These are phyloP conservation scores for Cryptococcus jaspeensis DNA, from an alignment of 1,284 basidiomycete genomes.

Conservation along the genomic window DNA sequence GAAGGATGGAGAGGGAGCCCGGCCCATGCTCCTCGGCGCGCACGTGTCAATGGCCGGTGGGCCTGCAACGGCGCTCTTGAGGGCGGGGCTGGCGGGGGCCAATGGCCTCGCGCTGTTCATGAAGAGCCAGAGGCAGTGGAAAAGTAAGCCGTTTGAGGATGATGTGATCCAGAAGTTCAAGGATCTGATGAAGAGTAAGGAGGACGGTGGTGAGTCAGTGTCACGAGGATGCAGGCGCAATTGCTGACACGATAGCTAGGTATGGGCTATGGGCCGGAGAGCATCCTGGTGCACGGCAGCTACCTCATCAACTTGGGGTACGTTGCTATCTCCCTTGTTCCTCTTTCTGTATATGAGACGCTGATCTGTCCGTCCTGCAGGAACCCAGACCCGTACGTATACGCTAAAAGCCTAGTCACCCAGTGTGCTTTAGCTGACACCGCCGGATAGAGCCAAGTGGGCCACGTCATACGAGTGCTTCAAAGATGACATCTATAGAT, in stretches of 20 bases:
- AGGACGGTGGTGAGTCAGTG: constrained; percentile 37
- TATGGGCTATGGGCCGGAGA: constrained; percentile 60
- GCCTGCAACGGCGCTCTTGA: constrained; percentile 68
- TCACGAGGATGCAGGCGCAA: not conserved
- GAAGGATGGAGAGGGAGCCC: not conserved
- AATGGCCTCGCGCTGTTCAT: constrained; percentile 80
- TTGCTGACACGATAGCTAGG: constrained; percentile 17
- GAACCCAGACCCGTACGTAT: constrained; percentile 67
- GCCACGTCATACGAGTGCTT: constrained; percentile 77
- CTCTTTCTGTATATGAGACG: not conserved
- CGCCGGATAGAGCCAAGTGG: constrained; percentile 61
- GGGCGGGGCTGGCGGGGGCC: constrained; percentile 72
- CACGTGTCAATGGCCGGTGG: constrained; percentile 80
- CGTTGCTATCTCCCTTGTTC: not conserved
- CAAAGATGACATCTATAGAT: constrained; percentile 76
- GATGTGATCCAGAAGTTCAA: constrained; percentile 19
- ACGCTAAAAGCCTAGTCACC: not conserved
- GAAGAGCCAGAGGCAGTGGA: constrained; percentile 80
- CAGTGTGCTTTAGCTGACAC: not conserved
- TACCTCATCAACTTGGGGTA: constrained; percentile 77
- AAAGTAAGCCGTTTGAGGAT: constrained; percentile 55
- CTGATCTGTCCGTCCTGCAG: constrained; percentile 11
- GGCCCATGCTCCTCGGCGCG: constrained; percentile 60
- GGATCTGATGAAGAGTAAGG: constrained; percentile 53
- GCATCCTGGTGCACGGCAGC: constrained; percentile 76